These are phyloP conservation scores for Geoglossum glabrum DNA, from an alignment of 495 filamentous ascomycete species.

Conservation along the genomic window DNA sequence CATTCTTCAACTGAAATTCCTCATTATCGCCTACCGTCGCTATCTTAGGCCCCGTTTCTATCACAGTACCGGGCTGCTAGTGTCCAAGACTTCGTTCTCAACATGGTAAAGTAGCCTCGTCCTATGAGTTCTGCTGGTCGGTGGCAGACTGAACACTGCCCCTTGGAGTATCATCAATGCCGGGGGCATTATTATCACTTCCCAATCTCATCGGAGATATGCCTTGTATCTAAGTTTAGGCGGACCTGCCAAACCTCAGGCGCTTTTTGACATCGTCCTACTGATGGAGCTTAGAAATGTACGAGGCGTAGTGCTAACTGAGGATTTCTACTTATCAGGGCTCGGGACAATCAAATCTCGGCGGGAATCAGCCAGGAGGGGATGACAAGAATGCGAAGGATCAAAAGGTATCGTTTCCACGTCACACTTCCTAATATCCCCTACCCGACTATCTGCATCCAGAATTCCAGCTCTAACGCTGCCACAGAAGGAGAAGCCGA, in stretches of 20 bases:
- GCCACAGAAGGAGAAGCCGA: constrained; percentile 89
- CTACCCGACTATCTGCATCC: background rate
- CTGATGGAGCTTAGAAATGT: no score
- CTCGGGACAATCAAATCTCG: constrained; percentile 77
- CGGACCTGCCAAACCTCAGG: background rate
- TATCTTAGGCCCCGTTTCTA: background rate
- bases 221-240: background rate
- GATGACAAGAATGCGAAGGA: constrained; percentile 78
- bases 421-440: background rate
- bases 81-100: background rate
- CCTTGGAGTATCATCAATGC: no score
- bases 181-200: background rate
- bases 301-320: background rate
- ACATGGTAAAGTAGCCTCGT: background rate
- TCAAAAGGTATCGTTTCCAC: constrained; percentile 51
- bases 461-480: constrained; percentile 2
- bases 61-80: background rate
- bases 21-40: background rate
- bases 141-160: no score
- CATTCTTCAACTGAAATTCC: background rate
- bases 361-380: constrained; percentile 42
- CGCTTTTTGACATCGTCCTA: background rate
- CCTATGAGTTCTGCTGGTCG: background rate
- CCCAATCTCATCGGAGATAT: background rate
- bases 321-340: constrained; percentile 27